Percentiles rank a stretch among this genome's conserved stretches.
These are phyloP conservation scores for Blastobotrys apis DNA, from an alignment of 1,139 yeast genomes.

Conservation along the genomic window DNA sequence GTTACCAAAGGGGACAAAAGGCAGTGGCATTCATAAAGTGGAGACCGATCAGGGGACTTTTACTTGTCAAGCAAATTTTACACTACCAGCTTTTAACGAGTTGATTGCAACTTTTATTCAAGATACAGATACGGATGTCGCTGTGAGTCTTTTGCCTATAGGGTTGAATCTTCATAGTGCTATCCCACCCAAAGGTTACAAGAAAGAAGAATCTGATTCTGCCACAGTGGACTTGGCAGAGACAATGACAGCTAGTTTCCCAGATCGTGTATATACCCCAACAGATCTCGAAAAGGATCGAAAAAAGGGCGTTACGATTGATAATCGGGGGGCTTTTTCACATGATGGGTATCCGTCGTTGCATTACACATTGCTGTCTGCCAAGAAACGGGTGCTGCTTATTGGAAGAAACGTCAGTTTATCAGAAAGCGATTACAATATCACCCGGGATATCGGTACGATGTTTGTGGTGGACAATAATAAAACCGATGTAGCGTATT, in stretches of 20 bases:
- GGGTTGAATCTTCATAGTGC: constrained; percentile 44
- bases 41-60: constrained; percentile 10
- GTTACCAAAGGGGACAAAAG: constrained; percentile 13
- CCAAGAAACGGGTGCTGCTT: constrained; percentile 41
- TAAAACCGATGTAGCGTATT: constrained; percentile 4
- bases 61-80: constrained; percentile 45
- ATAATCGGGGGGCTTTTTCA: constrained; percentile 18
- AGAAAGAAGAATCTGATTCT: not conserved
- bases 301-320: constrained; percentile 22
- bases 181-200: constrained; percentile 15
- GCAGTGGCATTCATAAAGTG: not conserved
- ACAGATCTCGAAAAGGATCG: constrained; percentile 29
- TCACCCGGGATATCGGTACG: constrained; percentile 12
- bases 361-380: constrained; percentile 42
- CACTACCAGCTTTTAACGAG: constrained; percentile 40
- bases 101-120: constrained; percentile 41
- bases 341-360: constrained; percentile 43
- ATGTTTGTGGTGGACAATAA: constrained; percentile 11
- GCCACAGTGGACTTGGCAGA: not conserved
- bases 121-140: constrained; percentile 51
- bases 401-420: constrained; percentile 21
- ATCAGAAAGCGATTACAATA: constrained; percentile 16
- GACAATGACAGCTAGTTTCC: constrained; percentile 15
- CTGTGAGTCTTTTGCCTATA: constrained; percentile 52
- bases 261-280: constrained; percentile 37